Evolutionary conservation across 169 alveolate species (phyloP).

Genomic region (Perkinsus olseni): DNA sequence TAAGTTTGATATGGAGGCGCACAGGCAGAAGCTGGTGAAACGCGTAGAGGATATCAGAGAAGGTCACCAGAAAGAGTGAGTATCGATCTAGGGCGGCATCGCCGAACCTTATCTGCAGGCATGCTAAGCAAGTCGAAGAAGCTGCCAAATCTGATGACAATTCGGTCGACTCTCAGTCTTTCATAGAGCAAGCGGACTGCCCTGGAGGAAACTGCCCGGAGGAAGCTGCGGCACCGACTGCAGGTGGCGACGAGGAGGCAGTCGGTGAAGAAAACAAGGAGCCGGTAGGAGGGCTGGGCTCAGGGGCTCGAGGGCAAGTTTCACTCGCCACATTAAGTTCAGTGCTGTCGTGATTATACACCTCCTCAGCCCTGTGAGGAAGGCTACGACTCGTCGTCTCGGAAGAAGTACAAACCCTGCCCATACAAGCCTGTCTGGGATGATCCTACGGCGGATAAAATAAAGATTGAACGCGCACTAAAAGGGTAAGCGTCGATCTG

Average conservation of each 20-base stretch:
- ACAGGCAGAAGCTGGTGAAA: neutral
- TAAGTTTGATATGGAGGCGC: neutral
- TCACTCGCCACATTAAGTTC: no score
- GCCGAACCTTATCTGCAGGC: neutral
- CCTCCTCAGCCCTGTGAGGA: neutral
- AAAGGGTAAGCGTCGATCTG: neutral
- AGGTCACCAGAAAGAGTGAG: neutral
- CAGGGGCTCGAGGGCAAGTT: no score
- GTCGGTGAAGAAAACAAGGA: neutral
- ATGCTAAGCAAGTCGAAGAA: neutral
- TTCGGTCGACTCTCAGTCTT: no score
- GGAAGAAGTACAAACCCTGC: neutral
- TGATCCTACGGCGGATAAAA: neutral
- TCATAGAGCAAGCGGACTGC: no score
- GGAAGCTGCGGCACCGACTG: neutral
- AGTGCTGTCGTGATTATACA: no score
- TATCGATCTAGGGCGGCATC: neutral
- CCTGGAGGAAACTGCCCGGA: no score
- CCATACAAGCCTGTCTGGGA: neutral
- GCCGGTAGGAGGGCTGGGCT: neutral
- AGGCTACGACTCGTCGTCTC: neutral
- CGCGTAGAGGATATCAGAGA: neutral
- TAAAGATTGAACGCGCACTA: neutral
- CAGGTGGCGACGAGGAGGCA: neutral
- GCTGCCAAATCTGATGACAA: no score